phyloP scores from a whole-genome alignment of 768 basidiomycete genomes.

The Mycena amicta region DNA sequence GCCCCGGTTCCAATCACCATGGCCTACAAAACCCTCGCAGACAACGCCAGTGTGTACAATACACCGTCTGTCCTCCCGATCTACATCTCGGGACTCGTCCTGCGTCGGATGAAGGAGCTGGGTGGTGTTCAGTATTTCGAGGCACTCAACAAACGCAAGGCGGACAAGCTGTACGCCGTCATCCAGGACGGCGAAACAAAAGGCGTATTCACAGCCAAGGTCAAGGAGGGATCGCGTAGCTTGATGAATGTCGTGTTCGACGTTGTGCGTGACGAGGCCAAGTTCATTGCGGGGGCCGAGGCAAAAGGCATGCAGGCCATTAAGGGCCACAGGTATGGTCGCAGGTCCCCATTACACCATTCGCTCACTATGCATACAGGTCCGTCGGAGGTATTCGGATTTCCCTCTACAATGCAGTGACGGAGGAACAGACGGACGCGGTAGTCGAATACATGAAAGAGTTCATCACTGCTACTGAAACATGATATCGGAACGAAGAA shows the following conservation, averaged over 20 bases:
- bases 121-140: slow-evolving; percentile 72
- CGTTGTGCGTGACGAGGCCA: slow-evolving; percentile 71
- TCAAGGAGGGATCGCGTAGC: slow-evolving; percentile 75
- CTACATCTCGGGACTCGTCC: slow-evolving; percentile 86
- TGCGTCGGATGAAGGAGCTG: slow-evolving; percentile 64
- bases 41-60: slow-evolving; percentile 81
- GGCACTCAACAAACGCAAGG: slow-evolving; percentile 69
- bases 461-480: slow-evolving; percentile 37
- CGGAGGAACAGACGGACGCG: slow-evolving; percentile 68
- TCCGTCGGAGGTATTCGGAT: slow-evolving; percentile 54
- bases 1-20: slow-evolving; percentile 75
- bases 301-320: slow-evolving; percentile 78
- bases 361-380: too few relatives aligned
- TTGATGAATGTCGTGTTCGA: slow-evolving; percentile 97
- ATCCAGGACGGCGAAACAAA: slow-evolving; percentile 70
- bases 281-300: slow-evolving; percentile 83
- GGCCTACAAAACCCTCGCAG: slow-evolving; percentile 81
- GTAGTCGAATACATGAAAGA: slow-evolving; percentile 62
- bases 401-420: slow-evolving; percentile 88
- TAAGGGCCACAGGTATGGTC: slow-evolving; percentile 94
- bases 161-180: slow-evolving; percentile 72
- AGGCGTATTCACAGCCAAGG: slow-evolving; percentile 73
- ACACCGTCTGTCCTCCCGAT: slow-evolving; percentile 92
- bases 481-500: slow-evolving; percentile 71
- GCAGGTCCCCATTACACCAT: too few relatives aligned